Percentiles rank a stretch among this genome's conserved stretches.
Evolutionary conservation across 345 rosid species (phyloP).

Genomic region (Theobroma cacao): DNA sequence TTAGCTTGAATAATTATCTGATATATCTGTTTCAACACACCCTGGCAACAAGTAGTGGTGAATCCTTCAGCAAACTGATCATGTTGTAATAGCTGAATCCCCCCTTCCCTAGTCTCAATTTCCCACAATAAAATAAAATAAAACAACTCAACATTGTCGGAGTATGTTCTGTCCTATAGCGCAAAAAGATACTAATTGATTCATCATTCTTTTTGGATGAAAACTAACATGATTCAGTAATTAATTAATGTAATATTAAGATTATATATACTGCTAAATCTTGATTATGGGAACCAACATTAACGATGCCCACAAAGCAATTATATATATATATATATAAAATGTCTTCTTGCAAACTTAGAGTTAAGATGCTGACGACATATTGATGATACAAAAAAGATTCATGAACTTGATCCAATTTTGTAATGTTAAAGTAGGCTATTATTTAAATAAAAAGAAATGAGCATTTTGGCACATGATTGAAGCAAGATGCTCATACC

Average conservation of each 20-base stretch:
- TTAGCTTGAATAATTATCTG: neutral
- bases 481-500: neutral
- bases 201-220: neutral
- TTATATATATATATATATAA: neutral
- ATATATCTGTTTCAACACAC: neutral
- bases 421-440: neutral
- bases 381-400: neutral
- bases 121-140: neutral
- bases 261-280: neutral
- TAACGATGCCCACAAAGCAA: neutral
- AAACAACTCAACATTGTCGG: neutral
- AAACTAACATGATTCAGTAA: neutral
- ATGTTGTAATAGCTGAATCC: neutral
- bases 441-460: neutral
- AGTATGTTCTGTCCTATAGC: neutral
- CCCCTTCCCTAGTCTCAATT: neutral
- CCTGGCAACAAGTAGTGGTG: neutral
- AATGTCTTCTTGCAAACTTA: neutral
- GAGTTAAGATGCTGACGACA: neutral
- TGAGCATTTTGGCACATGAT: neutral
- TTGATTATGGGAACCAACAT: constrained; percentile 1
- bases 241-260: neutral
- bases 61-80: neutral
- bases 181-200: neutral
- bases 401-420: neutral